These are phyloP conservation scores for Kluyveromyces aestuarii DNA, from an alignment of 805 yeast genomes.

Conservation along the genomic window DNA sequence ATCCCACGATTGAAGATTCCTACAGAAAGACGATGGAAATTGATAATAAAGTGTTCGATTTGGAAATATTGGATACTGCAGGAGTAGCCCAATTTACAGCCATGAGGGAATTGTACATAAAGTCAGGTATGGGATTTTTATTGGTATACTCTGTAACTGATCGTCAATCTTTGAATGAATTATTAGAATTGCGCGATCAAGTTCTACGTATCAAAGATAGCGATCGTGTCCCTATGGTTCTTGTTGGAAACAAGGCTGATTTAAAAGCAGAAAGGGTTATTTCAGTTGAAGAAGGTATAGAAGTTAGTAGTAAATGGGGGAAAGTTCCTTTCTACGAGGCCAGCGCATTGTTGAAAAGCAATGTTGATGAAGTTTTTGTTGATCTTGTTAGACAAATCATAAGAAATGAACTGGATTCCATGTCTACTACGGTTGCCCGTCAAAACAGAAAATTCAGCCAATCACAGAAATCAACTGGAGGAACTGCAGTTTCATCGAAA, in stretches of 20 bases:
- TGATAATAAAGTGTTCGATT: slow-evolving; percentile 77
- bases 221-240: slow-evolving; percentile 71
- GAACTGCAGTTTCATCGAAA: not conserved
- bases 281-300: slow-evolving; percentile 72
- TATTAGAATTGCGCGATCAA: slow-evolving; percentile 72
- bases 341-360: slow-evolving; percentile 82
- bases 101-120: slow-evolving; percentile 82
- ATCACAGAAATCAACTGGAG: not conserved
- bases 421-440: not conserved
- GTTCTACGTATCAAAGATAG: slow-evolving; percentile 76
- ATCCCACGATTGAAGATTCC: slow-evolving; percentile 95
- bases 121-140: slow-evolving; percentile 83
- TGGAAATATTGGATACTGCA: slow-evolving; percentile 87
- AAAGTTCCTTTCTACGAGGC: slow-evolving; percentile 88
- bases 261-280: slow-evolving; percentile 65
- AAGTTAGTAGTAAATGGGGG: slow-evolving; percentile 80
- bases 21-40: slow-evolving; percentile 82
- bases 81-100: slow-evolving; percentile 95
- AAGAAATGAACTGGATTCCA: slow-evolving; percentile 25
- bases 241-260: slow-evolving; percentile 90
- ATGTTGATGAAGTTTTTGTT: slow-evolving; percentile 83
- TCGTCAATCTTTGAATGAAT: slow-evolving; percentile 64
- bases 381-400: slow-evolving; percentile 84
- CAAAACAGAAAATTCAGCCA: slow-evolving; percentile 4
- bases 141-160: slow-evolving; percentile 81